phyloP scores from a whole-genome alignment of 1,284 basidiomycete genomes.

The Ceratobasidium sp. region DNA sequence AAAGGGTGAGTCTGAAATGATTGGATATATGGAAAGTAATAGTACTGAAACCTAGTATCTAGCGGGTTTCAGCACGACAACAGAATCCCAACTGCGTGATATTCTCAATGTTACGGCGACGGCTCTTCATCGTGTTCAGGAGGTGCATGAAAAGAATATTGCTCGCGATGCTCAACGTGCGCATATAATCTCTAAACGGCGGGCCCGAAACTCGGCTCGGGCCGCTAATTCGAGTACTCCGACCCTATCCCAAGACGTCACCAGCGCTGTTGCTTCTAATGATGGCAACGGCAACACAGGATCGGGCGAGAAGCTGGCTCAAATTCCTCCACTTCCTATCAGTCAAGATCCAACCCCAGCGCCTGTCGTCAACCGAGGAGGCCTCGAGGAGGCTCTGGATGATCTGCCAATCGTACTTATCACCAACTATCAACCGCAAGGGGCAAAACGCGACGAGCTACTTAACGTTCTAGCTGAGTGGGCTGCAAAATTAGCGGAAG shows the following conservation, averaged over 20 bases:
- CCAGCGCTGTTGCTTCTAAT: not conserved
- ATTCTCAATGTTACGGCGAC: slow-evolving; percentile 81
- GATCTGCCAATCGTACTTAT: slow-evolving; percentile 86
- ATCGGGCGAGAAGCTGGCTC: slow-evolving; percentile 50
- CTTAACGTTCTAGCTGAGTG: slow-evolving; percentile 82
- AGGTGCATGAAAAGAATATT: slow-evolving; percentile 57
- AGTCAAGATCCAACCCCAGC: not conserved
- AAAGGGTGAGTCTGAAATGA: slow-evolving; percentile 64
- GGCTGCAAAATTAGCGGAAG: slow-evolving; percentile 82
- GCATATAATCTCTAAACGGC: slow-evolving; percentile 45
- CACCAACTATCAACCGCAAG: slow-evolving; percentile 74
- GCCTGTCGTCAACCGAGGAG: slow-evolving; percentile 35
- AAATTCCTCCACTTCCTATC: slow-evolving; percentile 24
- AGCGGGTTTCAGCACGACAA: slow-evolving; percentile 86
- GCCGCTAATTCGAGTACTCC: not conserved
- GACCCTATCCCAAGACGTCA: slow-evolving; percentile 3
- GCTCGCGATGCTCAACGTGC: slow-evolving; percentile 51
- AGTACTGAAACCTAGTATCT: not conserved
- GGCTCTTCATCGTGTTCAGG: slow-evolving; percentile 71
- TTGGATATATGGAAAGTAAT: not conserved
- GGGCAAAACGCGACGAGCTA: slow-evolving; percentile 72
- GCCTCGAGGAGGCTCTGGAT: slow-evolving; percentile 56
- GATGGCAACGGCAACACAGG: slow-evolving; percentile 14
- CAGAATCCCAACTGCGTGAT: slow-evolving; percentile 85
- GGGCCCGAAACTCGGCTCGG: slow-evolving; percentile 38